Evolutionary conservation across 306 rosid species (phyloP).

Genomic region (Lathyrus tuberosus): DNA sequence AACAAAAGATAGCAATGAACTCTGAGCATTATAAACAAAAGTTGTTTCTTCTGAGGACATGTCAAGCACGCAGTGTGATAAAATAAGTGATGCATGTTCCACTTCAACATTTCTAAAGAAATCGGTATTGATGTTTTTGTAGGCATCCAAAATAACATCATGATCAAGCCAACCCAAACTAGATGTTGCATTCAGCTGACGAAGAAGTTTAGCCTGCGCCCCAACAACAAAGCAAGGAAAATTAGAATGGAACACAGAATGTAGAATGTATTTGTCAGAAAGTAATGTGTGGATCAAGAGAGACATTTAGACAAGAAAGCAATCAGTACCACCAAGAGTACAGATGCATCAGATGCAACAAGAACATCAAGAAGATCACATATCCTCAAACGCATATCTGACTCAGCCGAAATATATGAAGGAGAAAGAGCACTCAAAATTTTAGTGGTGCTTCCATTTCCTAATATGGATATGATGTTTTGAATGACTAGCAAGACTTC

Average conservation of each 20-base stretch:
- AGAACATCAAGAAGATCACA: constrained; percentile 81
- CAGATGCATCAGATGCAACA: constrained; percentile 64
- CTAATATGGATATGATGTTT: constrained; percentile 60
- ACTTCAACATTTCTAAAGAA: constrained; percentile 58
- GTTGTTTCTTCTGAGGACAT: constrained; percentile 80
- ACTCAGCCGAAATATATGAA: constrained; percentile 61
- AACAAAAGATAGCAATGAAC: constrained; percentile 70
- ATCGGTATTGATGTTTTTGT: constrained; percentile 54
- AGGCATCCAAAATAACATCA: constrained; percentile 65
- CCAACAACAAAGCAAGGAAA: constrained; percentile 31
- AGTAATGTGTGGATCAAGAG: constrained; percentile 31
- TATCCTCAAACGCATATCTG: constrained; percentile 65
- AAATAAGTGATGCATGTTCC: constrained; percentile 71
- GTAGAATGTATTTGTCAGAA: constrained; percentile 7
- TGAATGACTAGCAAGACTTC: constrained; percentile 66
- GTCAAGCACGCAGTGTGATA: constrained; percentile 90
- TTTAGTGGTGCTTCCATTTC: constrained; percentile 55
- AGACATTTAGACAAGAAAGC: constrained; percentile 25
- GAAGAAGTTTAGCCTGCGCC: constrained; percentile 75
- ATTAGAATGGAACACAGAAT: constrained; percentile 17
- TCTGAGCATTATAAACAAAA: constrained; percentile 63
- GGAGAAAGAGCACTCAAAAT: constrained; percentile 70
- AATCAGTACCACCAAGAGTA: constrained; percentile 61
- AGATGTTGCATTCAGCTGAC: constrained; percentile 76
- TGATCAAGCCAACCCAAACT: constrained; percentile 72